Evolutionary conservation across 2,329 filamentous ascomycete species (phyloP).

Genomic region (Drechslerella stenobrocha): DNA sequence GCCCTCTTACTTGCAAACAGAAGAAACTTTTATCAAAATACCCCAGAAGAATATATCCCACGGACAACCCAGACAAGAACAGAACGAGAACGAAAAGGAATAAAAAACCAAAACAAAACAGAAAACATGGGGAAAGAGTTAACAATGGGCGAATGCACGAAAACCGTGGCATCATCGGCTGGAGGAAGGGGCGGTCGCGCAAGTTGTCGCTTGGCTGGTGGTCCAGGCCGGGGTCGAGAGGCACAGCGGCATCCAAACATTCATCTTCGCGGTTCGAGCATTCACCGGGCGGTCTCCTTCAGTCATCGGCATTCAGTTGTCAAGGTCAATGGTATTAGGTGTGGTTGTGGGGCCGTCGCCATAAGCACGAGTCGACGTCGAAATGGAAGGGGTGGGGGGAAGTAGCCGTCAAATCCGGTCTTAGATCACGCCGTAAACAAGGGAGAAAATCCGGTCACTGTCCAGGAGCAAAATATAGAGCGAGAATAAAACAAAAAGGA

Average conservation of each 20-base stretch:
- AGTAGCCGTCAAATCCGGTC: constrained; percentile 43
- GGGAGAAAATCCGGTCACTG: constrained; percentile 7
- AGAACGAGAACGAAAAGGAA: too few species aligned
- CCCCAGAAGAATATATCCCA: too few species aligned
- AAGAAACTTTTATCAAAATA: too few species aligned
- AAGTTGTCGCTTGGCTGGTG: neutral
- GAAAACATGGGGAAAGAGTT: too few species aligned
- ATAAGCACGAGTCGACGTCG: constrained; percentile 8
- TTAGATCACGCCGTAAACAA: constrained; percentile 41
- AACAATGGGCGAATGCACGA: too few species aligned
- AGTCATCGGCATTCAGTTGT: constrained; percentile 2
- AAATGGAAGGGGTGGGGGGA: constrained; percentile 4
- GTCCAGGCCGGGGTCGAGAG: neutral
- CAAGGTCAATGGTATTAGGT: constrained; percentile 5
- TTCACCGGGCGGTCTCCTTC: neutral
- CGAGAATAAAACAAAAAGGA: constrained; percentile 8
- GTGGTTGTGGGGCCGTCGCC: neutral
- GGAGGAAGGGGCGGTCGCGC: too few species aligned
- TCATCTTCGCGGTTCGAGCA: neutral
- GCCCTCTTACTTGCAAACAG: too few species aligned
- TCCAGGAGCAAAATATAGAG: constrained; percentile 12
- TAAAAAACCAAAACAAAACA: too few species aligned
- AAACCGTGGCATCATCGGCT: too few species aligned
- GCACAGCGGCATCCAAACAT: neutral
- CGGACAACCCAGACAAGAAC: too few species aligned